Conservation (phyloP, 768 basidiomycete genomes). For the Suillus lakei region DNA sequence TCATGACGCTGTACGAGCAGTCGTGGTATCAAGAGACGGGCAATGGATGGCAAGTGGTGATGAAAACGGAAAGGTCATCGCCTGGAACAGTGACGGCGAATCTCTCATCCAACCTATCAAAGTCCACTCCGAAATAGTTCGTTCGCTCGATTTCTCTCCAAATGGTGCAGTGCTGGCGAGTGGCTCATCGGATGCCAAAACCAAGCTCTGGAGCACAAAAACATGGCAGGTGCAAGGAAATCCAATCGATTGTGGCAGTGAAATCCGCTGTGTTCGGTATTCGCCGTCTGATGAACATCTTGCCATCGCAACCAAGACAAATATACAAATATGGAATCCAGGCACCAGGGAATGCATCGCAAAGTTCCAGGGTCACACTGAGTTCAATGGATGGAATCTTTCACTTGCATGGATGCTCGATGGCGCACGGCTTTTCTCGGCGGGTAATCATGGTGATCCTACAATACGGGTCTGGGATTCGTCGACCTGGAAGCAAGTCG, state of each 20-base stretch:
- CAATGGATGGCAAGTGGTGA: neutral
- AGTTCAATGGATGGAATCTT: neutral
- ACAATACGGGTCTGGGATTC: neutral
- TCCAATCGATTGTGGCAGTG: no score
- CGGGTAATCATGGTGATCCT: rapidly evolving
- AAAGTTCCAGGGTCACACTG: neutral
- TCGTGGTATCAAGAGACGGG: neutral
- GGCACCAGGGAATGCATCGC: neutral
- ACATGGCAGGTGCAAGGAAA: no score
- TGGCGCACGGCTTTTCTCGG: neutral
- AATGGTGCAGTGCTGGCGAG: neutral
- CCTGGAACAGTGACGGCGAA: neutral
- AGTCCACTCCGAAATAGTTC: neutral
- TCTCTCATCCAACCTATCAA: neutral
- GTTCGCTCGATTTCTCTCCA: neutral
- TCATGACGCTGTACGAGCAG: no score
- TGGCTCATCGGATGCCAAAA: neutral
- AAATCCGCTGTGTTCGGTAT: no score
- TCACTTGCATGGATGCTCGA: neutral
- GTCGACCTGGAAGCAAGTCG: neutral
- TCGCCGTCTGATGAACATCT: neutral
- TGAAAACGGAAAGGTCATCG: neutral
- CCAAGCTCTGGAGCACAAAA: neutral
- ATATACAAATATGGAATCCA: conserved; percentile 4
- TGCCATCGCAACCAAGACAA: neutral